These are phyloP conservation scores for Zea luxurians DNA, from an alignment of 176 grass and related monocot species.

Conservation along the genomic window DNA sequence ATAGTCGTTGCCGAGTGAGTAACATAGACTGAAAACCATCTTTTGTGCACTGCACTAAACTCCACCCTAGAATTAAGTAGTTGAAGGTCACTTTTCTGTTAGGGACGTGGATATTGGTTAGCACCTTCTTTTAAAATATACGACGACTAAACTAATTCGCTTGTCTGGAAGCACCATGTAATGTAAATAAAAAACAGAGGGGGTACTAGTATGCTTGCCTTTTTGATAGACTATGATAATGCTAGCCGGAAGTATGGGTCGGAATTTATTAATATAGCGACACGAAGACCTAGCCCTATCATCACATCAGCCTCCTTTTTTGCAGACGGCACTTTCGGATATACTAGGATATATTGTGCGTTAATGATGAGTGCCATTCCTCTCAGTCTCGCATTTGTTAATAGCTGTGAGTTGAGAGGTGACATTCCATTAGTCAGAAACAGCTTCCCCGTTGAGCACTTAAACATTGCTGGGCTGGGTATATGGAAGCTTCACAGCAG, in stretches of 20 bases:
- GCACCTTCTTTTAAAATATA: not conserved
- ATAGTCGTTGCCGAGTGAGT: not conserved
- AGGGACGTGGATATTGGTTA: not conserved
- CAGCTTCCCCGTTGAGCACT: not conserved
- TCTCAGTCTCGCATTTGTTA: too few species aligned
- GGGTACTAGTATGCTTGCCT: not conserved
- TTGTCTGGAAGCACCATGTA: not conserved
- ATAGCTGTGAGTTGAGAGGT: not conserved
- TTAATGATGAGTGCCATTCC: not conserved
- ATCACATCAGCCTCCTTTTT: not conserved
- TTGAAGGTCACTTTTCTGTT: not conserved
- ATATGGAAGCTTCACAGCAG: not conserved
- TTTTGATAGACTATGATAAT: conserved; percentile 9
- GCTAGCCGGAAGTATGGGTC: not conserved
- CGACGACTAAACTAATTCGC: too few species aligned
- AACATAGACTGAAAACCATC: not conserved
- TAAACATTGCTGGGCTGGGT: not conserved
- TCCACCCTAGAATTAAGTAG: not conserved
- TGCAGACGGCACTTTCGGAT: conserved; percentile 10
- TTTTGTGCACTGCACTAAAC: not conserved
- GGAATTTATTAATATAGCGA: not conserved
- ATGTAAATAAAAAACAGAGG: not conserved
- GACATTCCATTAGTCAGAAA: not conserved
- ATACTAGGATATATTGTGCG: not conserved
- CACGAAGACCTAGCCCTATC: not conserved